phyloP scores from a whole-genome alignment of 2,329 filamentous ascomycete genomes.

The Stagonosporopsis rhizophila region DNA sequence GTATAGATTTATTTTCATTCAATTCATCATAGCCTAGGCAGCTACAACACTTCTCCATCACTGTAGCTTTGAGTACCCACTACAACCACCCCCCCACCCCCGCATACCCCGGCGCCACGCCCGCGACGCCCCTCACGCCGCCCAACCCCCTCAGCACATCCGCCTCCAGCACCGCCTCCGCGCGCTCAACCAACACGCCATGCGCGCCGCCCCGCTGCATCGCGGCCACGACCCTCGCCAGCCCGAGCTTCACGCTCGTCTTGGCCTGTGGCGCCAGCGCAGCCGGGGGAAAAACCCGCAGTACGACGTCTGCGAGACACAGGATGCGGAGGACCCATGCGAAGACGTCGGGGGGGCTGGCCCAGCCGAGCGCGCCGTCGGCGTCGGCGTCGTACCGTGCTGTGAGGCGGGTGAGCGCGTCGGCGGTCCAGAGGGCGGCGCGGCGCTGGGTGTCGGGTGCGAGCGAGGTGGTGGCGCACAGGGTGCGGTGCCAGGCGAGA shows the following conservation, averaged over 20 bases:
- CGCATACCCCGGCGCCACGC: constrained; percentile 12
- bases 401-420: constrained; percentile 58
- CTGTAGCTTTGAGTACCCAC: too few relatives aligned
- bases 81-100: background rate
- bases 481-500: constrained; percentile 63
- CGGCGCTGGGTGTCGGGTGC: too few relatives aligned
- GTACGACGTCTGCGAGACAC: constrained; percentile 50
- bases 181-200: background rate
- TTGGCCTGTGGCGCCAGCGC: constrained; percentile 3
- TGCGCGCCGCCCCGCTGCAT: background rate
- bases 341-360: constrained; percentile 72
- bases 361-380: constrained; percentile 77
- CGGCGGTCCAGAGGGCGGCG: constrained; percentile 56
- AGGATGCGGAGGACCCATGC: constrained; percentile 60
- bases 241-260: constrained; percentile 7
- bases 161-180: constrained; percentile 1
- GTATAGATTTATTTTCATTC: too few relatives aligned
- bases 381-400: constrained; percentile 43
- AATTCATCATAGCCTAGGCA: too few relatives aligned
- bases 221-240: background rate
- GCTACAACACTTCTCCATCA: too few relatives aligned
- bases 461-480: too few relatives aligned
- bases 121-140: constrained; percentile 2
- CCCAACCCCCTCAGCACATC: constrained; percentile 9
- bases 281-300: constrained; percentile 14